Evolutionary conservation across 2,329 filamentous ascomycete genomes (phyloP), one percentile per base, ranked within the genome.

Genomic region (Teratosphaeria nubilosa): DNA sequence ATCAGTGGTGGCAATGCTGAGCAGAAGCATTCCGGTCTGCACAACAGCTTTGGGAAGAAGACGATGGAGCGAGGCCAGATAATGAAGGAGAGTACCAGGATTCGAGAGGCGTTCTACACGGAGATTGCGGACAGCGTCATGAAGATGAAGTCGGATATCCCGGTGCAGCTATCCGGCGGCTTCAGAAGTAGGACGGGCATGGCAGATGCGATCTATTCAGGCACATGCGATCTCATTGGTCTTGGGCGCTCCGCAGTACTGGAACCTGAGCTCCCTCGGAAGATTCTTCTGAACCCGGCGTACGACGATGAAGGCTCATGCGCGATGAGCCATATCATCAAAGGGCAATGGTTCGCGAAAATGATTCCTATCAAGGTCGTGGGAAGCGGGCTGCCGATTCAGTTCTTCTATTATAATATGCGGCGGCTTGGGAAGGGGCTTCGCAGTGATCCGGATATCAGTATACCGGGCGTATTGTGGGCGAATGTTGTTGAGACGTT

Each of bases 91-190:
- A 68, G 62, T 31, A 84, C 82, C 0, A 71, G 73, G 13, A 77
- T 77, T 0, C 78, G 85, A 7, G 85, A 88, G 64, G 83, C 84
- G 0, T 88, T 86, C 74, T 88, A 89, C 72, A 74, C 87, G 1
- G 81, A 86, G 52, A 88, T 87, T 62, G 82, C 73, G 2, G 66
- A 68, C 48, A 65, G 63, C n/a, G 65, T 70, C 10, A 65, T 66
- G 54, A 56, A 55, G 16, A 60, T 68, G 58, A 56, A 68, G 9
- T 64, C 68, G 1, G 55, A 59, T 0, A 60, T 70, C 10, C 66
- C 66, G 0, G 63, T 71, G 3, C 66, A 70, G 60, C 76, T 87
- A 3, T 86, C 83, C 0, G 85, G 85, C 3, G 85, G 85, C 0
- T 86, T 88, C 69, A 77, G 83, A 1, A 80, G 77, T 0, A 72